phyloP scores from a whole-genome alignment of 2,329 filamentous ascomycete species.

The Aspergillus ochraceus region DNA sequence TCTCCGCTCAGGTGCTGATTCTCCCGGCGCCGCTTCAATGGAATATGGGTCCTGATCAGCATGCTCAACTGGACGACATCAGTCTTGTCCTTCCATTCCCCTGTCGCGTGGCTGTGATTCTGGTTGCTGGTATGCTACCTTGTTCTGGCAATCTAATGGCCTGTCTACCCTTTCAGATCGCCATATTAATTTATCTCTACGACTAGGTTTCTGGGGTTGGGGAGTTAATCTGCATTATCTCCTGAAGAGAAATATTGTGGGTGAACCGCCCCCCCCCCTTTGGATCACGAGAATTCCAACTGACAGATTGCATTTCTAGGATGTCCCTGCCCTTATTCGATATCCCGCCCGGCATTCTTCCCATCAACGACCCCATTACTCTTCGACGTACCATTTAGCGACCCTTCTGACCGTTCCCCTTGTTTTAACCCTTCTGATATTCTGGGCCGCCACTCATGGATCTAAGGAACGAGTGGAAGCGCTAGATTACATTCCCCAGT shows the following conservation, averaged over 20 bases:
- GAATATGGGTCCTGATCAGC: constrained; percentile 45
- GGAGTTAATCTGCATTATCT: constrained; percentile 88
- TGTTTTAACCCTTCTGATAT: constrained; percentile 69
- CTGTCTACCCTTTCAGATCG: not conserved
- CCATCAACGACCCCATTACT: constrained; percentile 71
- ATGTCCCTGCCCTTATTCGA: constrained; percentile 81
- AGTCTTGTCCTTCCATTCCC: constrained; percentile 84
- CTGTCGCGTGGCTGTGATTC: constrained; percentile 81
- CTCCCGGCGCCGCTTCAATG: constrained; percentile 29
- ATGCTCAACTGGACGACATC: constrained; percentile 70
- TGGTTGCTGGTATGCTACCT: constrained; percentile 69
- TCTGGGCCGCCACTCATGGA: constrained; percentile 79
- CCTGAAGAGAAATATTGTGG: constrained; percentile 70
- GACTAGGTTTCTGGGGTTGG: constrained; percentile 89
- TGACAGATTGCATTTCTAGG: constrained; percentile 47
- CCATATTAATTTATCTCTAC: constrained; percentile 9
- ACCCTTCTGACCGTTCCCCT: constrained; percentile 73
- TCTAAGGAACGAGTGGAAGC: constrained; percentile 67
- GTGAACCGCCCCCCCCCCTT: constrained; percentile 22
- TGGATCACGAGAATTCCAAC: not conserved
- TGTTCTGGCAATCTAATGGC: not conserved
- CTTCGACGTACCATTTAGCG: constrained; percentile 83
- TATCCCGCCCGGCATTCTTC: constrained; percentile 75
- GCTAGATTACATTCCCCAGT: constrained; percentile 84
- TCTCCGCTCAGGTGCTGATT: constrained; percentile 13